phyloP scores from a whole-genome alignment of 768 basidiomycete genomes.

The Russula abietina region DNA sequence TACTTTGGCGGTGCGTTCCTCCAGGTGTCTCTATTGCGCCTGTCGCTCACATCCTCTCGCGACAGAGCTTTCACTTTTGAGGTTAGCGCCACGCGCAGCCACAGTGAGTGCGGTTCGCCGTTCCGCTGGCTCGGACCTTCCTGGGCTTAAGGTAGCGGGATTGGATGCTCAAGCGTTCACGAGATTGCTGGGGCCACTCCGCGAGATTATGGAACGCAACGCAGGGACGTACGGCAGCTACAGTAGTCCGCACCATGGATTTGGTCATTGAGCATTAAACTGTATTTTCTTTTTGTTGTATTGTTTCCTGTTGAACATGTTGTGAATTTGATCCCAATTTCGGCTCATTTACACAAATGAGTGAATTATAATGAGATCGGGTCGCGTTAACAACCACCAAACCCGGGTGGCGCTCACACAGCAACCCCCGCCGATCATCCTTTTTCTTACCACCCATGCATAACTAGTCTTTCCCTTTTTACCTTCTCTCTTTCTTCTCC shows the following conservation, averaged over 20 bases:
- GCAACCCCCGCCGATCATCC: no score
- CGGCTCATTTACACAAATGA: no score
- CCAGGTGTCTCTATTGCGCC: no score
- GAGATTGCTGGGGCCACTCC: conserved; percentile 83
- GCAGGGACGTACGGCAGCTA: conserved; percentile 57
- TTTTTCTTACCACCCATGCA: no score
- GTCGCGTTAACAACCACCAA: no score
- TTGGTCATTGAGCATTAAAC: not conserved
- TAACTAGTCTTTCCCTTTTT: no score
- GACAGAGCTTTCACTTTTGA: conserved; percentile 84
- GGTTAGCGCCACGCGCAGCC: conserved; percentile 87
- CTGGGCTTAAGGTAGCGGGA: conserved; percentile 87
- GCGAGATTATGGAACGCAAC: conserved; percentile 88
- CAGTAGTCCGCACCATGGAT: conserved; percentile 13
- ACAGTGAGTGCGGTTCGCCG: conserved; percentile 80
- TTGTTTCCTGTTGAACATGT: no score
- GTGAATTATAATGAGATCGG: no score
- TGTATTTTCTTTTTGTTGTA: not conserved
- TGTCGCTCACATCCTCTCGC: conserved; percentile 7
- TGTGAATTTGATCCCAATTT: conserved; percentile 5
- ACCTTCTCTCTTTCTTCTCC: no score
- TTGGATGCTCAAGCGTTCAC: conserved; percentile 92
- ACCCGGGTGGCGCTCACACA: no score
- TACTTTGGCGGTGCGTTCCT: conserved; percentile 89
- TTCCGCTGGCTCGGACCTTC: conserved; percentile 36